A percentile compares a stretch with the other conserved stretches of the same genome.
Evolutionary conservation across 768 basidiomycete genomes (phyloP).

Genomic region (Lentinula boryana): DNA sequence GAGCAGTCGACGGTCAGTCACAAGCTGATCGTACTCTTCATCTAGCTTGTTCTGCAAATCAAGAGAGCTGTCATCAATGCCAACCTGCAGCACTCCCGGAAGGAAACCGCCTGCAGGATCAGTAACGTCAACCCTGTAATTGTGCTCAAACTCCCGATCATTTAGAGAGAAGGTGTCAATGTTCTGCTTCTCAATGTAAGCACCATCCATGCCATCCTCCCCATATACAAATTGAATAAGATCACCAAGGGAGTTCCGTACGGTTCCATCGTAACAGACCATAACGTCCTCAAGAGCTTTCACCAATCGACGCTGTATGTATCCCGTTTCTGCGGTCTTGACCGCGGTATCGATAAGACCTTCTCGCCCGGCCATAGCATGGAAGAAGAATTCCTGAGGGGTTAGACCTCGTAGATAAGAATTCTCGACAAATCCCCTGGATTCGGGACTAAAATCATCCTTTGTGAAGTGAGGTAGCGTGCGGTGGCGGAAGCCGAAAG

Average conservation of each 20-base stretch:
- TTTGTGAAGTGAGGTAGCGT: slow-evolving; percentile 97
- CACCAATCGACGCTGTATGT: slow-evolving; percentile 96
- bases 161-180: slow-evolving; percentile 85
- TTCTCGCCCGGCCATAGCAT: slow-evolving; percentile 99
- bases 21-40: slow-evolving; percentile 55
- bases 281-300: slow-evolving; percentile 97
- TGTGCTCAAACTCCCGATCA: slow-evolving; percentile 79
- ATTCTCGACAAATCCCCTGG: slow-evolving; percentile 98
- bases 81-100: slow-evolving; percentile 76
- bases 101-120: slow-evolving; percentile 78
- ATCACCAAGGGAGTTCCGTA: slow-evolving; percentile 95
- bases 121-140: slow-evolving; percentile 93
- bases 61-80: slow-evolving; percentile 73
- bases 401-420: slow-evolving; percentile 95
- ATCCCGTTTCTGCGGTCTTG: slow-evolving; percentile 99
- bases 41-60: slow-evolving; percentile 66
- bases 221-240: slow-evolving; percentile 96
- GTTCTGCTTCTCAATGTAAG: slow-evolving; percentile 92
- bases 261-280: slow-evolving; percentile 97
- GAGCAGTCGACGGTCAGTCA: slow-evolving; percentile 70
- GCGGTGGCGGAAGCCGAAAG: slow-evolving; percentile 96
- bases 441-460: slow-evolving; percentile 97
- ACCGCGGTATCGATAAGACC: slow-evolving; percentile 99
- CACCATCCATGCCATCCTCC: slow-evolving; percentile 99
- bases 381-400: slow-evolving; percentile 99